Evolutionary conservation across 257 asterid species (phyloP), one percentile per base, ranked within the genome.

Genomic region (Solanum etuberosum): DNA sequence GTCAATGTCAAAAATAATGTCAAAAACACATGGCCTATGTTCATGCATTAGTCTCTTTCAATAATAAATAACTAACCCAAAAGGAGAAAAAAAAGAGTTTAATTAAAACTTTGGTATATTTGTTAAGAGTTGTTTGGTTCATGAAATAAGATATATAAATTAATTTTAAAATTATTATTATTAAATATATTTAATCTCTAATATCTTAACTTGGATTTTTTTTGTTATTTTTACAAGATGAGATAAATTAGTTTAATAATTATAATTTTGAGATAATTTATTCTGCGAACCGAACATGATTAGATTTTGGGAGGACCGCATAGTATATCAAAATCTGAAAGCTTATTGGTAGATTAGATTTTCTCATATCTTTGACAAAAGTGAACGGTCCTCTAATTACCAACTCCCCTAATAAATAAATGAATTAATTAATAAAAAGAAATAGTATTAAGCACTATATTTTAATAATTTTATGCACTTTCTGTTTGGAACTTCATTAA

Each of bases 261-360:
- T 59, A 9, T 9, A 61, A n/a, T 9, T 57, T 9, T 9, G 4
- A 23, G 27, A 61, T 61, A 61, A n/a, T n/a, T 61, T 61, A 59
- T 0, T 21, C 0, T 1, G 14, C 14, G 3, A 59, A 59, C 0
- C 29, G 23, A 21, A 21, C 3, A 54, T 59, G 21, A 23, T 65
- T 77, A 77, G 3, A 42, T 80, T 9, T 70, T 12, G 85, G 13
- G 32, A 42, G 93, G 80, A 74, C 89, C 90, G 32, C 83, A 73
- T 14, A 18, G 86, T 54, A 90, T 91, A 91, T 91, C 92, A 91
- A 87, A 88, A 42, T 76, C 37, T 63, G 57, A 80, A 85, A 88
- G n/a, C 2, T 43, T n/a, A 91, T 91, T 92, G 94, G 93, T 25
- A 37, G 40, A 37, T 29, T 23, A 83, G 91, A 92, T 92, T 89